phyloP scores from a whole-genome alignment of 2,329 filamentous ascomycete species.

The Phyllosticta citribraziliensis region DNA sequence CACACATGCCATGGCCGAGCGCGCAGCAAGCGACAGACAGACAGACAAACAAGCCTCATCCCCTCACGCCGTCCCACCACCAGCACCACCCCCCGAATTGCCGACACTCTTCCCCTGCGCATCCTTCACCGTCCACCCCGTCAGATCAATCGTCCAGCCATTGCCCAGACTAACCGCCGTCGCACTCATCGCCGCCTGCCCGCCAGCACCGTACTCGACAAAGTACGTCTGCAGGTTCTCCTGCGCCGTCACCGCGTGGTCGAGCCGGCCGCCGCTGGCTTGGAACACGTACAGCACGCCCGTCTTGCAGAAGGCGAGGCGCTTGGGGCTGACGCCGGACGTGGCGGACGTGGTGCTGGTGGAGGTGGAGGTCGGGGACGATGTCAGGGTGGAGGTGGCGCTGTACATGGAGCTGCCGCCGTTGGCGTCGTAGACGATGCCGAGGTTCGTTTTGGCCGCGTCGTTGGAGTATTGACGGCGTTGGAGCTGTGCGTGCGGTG shows the following conservation, averaged over 20 bases:
- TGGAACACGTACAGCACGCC: conserved; percentile 38
- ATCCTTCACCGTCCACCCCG: not conserved
- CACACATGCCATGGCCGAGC: too few species aligned
- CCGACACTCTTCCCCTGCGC: not conserved
- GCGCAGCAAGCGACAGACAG: too few species aligned
- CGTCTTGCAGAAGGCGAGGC: conserved; percentile 36
- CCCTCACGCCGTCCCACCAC: too few species aligned
- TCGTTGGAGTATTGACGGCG: not conserved
- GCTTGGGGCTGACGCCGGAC: conserved; percentile 2
- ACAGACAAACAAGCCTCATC: too few species aligned
- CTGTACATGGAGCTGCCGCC: conserved; percentile 12
- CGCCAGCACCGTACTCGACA: conserved; percentile 23
- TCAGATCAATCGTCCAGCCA: conserved; percentile 17
- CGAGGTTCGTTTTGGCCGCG: conserved; percentile 21
- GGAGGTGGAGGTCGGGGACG: conserved; percentile 14
- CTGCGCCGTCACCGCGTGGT: conserved; percentile 34
- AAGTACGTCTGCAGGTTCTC: conserved; percentile 30
- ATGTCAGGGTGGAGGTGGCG: conserved; percentile 12
- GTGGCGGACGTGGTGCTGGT: conserved; percentile 9
- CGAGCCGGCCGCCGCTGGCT: conserved; percentile 27
- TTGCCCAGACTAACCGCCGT: conserved; percentile 13
- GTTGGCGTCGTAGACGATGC: conserved; percentile 21
- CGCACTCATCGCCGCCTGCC: conserved; percentile 17
- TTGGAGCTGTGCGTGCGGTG: not conserved
- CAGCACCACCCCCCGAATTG: not conserved